phyloP scores from a whole-genome alignment of 2,329 filamentous ascomycete genomes.

The Trichoderma sp. region DNA sequence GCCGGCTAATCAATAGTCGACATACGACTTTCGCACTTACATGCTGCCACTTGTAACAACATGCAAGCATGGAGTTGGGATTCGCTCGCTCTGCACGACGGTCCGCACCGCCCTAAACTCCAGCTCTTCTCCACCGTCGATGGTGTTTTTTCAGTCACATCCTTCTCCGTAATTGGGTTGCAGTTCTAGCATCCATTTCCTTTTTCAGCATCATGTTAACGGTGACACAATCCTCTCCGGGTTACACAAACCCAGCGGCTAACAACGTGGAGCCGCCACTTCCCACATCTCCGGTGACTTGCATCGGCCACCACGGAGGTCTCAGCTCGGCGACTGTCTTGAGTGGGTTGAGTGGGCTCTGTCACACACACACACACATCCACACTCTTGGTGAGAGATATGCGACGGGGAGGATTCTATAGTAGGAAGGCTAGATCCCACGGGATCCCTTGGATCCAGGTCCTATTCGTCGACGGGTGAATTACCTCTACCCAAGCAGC shows the following conservation, averaged over 20 bases:
- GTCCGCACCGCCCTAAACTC: background rate
- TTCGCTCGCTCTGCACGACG: background rate
- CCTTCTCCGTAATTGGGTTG: background rate
- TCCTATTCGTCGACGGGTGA: background rate
- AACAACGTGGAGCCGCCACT: background rate
- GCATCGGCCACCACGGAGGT: background rate
- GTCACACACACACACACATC: background rate
- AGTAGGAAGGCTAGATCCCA: background rate
- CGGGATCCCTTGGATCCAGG: background rate
- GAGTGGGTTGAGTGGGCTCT: background rate
- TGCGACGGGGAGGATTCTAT: background rate
- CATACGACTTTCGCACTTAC: background rate
- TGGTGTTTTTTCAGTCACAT: background rate
- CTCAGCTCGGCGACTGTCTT: background rate
- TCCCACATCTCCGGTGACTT: background rate
- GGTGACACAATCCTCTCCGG: background rate
- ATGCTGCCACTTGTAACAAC: background rate
- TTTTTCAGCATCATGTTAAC: background rate
- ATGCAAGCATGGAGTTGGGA: background rate
- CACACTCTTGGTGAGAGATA: background rate
- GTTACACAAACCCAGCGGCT: background rate
- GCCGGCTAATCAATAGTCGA: background rate
- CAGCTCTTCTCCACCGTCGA: background rate
- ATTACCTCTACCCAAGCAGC: background rate
- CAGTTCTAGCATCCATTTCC: background rate